Evolutionary conservation across 495 filamentous ascomycete genomes (phyloP), one percentile per base, ranked within the genome.

Genomic region (Penicillium bialowiezense): DNA sequence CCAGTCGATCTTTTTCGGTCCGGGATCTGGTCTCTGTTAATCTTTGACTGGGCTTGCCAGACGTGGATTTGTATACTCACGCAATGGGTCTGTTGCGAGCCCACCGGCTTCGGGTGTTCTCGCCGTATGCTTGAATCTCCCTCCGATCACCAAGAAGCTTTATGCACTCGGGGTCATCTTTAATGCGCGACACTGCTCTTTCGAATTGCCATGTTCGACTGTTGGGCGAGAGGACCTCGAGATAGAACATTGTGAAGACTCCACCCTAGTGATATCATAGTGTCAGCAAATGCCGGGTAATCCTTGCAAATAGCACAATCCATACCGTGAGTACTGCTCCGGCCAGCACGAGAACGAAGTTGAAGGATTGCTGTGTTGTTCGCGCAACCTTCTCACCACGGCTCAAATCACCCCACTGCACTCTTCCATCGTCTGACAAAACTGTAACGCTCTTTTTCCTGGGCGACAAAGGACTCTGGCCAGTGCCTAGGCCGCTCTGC

Each of bases 171-270:
- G 79, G 60, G 60, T 95, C 88, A 29, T 76, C 72, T 63, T 84
- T 86, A 59, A 98, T 83, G 35, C 85, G 83, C 53, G 89, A 79
- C 26, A 95, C 86, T 1, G 90, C 88, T 35, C 85, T 84, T 67
- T 95, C 96, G 72, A 95, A 98, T 66, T 95, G 87, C 57, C 81
- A 82, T 20, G 86, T 90, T 64, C 86, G 85, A 68, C 88, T 91
- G 63, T 92, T 86, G 2, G 87, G 82, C 10, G 88, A 86, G 64
- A 97, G 86, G 15, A 97, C 88, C 40, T 98, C 93, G 8, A 78
- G 75, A 63, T 89, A 97, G 24, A 98, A 78, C 29, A 95, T 69
- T 50, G 85, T 87, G 51, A 81, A 75, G 15, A 95, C 85, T 29
- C 84, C 83, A 55, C 85, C 84, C 89, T 91, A 63, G 34, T 21